A percentile compares a stretch with the other conserved stretches of the same genome.
phyloP scores from a whole-genome alignment of 176 grass and related monocot species.

The Melocanna baccifera region DNA sequence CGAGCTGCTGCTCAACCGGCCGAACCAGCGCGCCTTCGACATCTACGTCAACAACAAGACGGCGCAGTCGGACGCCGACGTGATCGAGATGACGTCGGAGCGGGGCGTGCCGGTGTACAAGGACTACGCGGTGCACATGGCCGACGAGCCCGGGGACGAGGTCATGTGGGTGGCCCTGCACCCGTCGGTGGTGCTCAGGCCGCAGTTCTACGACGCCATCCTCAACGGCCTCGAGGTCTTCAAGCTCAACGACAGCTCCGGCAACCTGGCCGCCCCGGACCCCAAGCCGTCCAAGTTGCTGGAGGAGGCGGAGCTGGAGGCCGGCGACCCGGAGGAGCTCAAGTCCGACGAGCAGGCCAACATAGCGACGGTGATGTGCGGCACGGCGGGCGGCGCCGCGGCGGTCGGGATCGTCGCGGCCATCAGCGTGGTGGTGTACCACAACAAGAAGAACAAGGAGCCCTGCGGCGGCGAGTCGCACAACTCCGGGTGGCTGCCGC shows the following conservation, averaged over 20 bases:
- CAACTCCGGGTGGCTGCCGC: slow-evolving; percentile 62
- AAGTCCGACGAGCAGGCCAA: neutral
- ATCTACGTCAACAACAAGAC: slow-evolving; percentile 87
- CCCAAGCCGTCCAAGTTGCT: slow-evolving; percentile 62
- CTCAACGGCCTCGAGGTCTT: slow-evolving; percentile 84
- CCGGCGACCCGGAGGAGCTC: neutral
- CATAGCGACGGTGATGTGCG: slow-evolving; percentile 38
- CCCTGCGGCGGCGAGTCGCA: slow-evolving; percentile 37
- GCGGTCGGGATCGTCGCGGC: slow-evolving; percentile 43
- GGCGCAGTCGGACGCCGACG: slow-evolving; percentile 56
- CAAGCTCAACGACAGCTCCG: slow-evolving; percentile 54
- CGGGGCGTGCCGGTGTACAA: slow-evolving; percentile 62
- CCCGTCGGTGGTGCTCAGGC: slow-evolving; percentile 53
- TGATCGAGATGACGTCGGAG: slow-evolving; percentile 51
- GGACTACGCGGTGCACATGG: slow-evolving; percentile 51
- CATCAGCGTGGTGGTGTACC: slow-evolving; percentile 44
- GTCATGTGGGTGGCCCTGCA: slow-evolving; percentile 65
- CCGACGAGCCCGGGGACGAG: slow-evolving; percentile 42
- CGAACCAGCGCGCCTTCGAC: slow-evolving; percentile 77
- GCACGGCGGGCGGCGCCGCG: slow-evolving; percentile 57
- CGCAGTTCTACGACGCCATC: slow-evolving; percentile 71
- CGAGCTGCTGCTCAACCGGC: slow-evolving; percentile 55
- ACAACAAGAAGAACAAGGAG: slow-evolving; percentile 45
- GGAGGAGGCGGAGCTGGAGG: slow-evolving; percentile 44
- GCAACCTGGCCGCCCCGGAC: slow-evolving; percentile 54